Conservation (phyloP, 140 eudicot species). For the Ambrosia hybrid region DNA sequence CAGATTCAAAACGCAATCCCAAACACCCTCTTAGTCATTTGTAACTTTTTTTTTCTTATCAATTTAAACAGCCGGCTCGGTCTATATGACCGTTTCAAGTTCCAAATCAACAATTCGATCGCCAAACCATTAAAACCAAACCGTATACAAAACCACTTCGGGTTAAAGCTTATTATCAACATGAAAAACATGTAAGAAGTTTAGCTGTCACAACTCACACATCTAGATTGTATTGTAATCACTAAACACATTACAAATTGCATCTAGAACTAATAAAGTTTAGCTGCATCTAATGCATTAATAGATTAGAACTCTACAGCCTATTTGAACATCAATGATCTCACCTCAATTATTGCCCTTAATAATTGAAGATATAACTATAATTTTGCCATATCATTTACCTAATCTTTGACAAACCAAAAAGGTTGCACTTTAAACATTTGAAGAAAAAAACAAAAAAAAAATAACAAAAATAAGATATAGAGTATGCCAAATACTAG, state of each 20-base stretch:
- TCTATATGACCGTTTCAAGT: no score
- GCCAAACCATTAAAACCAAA: no score
- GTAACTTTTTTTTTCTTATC: no score
- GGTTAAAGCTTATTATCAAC: neutral
- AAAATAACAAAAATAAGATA: neutral
- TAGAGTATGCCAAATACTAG: neutral
- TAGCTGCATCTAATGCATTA: neutral
- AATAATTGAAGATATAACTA: conserved; percentile 4
- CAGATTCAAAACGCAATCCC: no score
- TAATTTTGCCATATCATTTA: neutral
- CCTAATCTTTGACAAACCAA: conserved; percentile 6
- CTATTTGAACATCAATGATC: conserved; percentile 4
- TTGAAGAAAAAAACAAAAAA: neutral
- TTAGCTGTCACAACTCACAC: neutral
- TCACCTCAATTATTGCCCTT: conserved; percentile 6
- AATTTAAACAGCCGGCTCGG: no score
- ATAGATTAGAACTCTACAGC: conserved; percentile 2
- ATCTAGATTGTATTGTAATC: neutral
- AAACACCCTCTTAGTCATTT: no score
- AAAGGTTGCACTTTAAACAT: neutral
- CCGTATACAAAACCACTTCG: neutral
- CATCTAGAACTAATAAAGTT: neutral
- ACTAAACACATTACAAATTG: neutral
- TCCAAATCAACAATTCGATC: no score
- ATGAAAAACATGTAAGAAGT: neutral